Base-by-base conservation (phyloP, 2,329 filamentous ascomycete genomes). In the Penicillium sp. region DNA sequence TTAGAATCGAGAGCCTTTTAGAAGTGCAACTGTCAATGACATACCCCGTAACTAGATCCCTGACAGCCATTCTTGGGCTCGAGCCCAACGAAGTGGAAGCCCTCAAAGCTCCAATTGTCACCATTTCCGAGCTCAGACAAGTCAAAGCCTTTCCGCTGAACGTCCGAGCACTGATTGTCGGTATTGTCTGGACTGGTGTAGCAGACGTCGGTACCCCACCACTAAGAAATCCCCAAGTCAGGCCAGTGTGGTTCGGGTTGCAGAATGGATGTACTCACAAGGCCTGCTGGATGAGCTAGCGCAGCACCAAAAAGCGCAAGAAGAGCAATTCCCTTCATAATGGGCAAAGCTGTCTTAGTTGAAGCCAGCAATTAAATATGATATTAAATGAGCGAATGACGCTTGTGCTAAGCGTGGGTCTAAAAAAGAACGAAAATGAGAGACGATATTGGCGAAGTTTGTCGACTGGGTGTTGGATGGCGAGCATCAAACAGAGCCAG, bases 11-110 rank as follows among this genome's bases (percentile, higher is more conserved):
- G 4, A 22, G 6, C 19, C 2, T 9, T 24, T 13, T 2, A 31
- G 3, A 24, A 24, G 6, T 24, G 22, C 3, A 10, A 42, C 5
- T 28, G 17, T 13, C 0, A 21, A 13, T 12, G 72, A 56, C 79
- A 69, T 64, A 77, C 75, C 52, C 70, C 69, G 26, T 55, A 53
- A 6, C 28, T 34, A 21, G 43, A 45, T 12, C 49, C 51, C 12
- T 38, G 39, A 26, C 61, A 76, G 26, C 75, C 76, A 64, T 80
- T 75, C 58, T 76, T 71, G 72, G 87, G 91, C 43, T 72, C 73
- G 73, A 82, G 90, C 60, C 86, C 87, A 46, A 71, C 76, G 74
- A 88, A 89, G 54, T 76, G 71, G 71, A 89, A 88, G 62, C 81
- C 84, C 44, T 80, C 80, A 67, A 87, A 94, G 60, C 66, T 72